A percentile compares a stretch with the other conserved stretches of the same genome.
Conservation (phyloP, 2,329 filamentous ascomycete genomes). For the Neofusicoccum kwambonambiense region DNA sequence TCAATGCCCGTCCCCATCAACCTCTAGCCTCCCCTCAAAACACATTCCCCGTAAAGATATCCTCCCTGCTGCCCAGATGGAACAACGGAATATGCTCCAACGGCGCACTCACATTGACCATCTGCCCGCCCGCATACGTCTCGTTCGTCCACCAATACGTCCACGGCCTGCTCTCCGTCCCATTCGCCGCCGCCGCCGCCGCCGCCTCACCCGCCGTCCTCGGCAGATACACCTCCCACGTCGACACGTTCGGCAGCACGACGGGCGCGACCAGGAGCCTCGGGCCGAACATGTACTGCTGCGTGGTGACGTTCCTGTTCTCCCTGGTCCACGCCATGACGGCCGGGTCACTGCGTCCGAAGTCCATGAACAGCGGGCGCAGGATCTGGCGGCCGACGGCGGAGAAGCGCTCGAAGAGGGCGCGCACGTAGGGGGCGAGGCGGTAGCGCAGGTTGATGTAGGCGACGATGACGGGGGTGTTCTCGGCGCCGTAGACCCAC, state of each 20-base stretch:
- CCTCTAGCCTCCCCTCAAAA: conserved; percentile 20
- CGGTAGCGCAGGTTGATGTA: conserved; percentile 32
- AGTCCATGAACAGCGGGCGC: conserved; percentile 42
- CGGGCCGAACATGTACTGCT: conserved; percentile 43
- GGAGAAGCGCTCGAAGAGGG: conserved; percentile 36
- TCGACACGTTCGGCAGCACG: conserved; percentile 35
- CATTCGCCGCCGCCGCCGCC: too few relatives aligned
- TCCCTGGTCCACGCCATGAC: conserved; percentile 24
- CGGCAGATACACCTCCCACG: conserved; percentile 40
- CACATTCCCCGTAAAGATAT: conserved; percentile 26
- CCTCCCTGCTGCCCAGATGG: conserved; percentile 26
- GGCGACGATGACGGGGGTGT: conserved; percentile 28
- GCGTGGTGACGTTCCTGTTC: conserved; percentile 37
- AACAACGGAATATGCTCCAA: conserved; percentile 32
- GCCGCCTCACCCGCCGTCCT: conserved; percentile 21
- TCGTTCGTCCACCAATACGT: conserved; percentile 44
- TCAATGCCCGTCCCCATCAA: too few relatives aligned
- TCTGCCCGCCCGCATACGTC: conserved; percentile 40
- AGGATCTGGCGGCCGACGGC: conserved; percentile 36
- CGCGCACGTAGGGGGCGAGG: conserved; percentile 29
- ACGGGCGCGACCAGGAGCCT: conserved; percentile 38
- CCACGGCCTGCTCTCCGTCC: conserved; percentile 31
- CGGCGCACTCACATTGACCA: conserved; percentile 28
- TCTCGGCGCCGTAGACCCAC: conserved; percentile 29
- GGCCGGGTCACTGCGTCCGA: conserved; percentile 30